phyloP scores from a whole-genome alignment of 805 yeast species.

The Saccharomycopsis sp. region DNA sequence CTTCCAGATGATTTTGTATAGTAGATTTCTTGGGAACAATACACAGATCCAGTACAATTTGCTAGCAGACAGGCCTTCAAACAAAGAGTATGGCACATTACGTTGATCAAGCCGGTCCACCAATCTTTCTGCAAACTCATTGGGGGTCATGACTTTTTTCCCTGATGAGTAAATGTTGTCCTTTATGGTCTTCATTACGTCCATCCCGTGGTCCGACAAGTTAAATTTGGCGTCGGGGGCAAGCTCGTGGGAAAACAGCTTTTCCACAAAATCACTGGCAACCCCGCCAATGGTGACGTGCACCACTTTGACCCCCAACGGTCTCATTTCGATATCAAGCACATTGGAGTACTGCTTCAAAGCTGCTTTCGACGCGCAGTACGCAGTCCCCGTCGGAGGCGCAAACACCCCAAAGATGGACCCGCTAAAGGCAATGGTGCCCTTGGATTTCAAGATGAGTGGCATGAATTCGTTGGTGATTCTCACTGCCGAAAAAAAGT shows the following conservation, averaged over 20 bases:
- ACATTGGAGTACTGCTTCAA: conserved; percentile 30
- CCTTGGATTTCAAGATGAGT: conserved; percentile 28
- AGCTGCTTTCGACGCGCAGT: conserved; percentile 34
- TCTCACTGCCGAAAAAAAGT: conserved; percentile 33
- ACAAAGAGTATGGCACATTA: conserved; percentile 39
- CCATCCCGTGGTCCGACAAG: conserved; percentile 19
- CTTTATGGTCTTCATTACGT: conserved; percentile 16
- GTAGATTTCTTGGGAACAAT: conserved; percentile 8
- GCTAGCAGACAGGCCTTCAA: conserved; percentile 43
- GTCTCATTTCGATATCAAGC: conserved; percentile 30
- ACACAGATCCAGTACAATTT: conserved; percentile 26
- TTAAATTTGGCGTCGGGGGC: conserved; percentile 27
- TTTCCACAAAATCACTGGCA: conserved; percentile 24
- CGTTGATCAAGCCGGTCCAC: conserved; percentile 28
- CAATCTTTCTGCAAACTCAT: conserved; percentile 31
- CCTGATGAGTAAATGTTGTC: conserved; percentile 5
- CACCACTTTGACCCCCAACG: conserved; percentile 33
- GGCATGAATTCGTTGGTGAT: conserved; percentile 29
- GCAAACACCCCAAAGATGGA: conserved; percentile 27
- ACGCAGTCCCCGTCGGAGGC: conserved; percentile 31
- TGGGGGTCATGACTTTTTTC: conserved; percentile 26
- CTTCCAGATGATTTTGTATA: conserved; percentile 2
- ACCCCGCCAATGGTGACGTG: conserved; percentile 35
- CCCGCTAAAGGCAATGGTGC: conserved; percentile 32
- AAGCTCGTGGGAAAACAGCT: conserved; percentile 13